phyloP scores from a whole-genome alignment of 805 yeast genomes.

The Wickerhamomyces ciferrii region DNA sequence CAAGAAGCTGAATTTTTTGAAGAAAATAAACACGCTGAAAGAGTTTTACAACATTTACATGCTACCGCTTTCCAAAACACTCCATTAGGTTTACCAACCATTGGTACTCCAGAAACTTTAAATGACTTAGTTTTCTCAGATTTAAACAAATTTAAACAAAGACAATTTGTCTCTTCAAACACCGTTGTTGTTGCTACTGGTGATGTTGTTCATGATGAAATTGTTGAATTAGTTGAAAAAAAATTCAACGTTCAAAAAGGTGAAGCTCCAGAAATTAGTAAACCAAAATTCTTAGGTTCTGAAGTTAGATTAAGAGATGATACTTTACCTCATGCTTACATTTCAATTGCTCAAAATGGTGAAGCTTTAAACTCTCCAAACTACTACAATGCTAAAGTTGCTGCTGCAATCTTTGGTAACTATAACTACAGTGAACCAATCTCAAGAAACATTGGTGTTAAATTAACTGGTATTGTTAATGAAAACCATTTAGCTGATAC shows the following conservation, averaged over 20 bases:
- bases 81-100: slow-evolving; percentile 69
- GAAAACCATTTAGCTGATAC: slow-evolving; percentile 71
- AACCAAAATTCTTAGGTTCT: slow-evolving; percentile 74
- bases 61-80: slow-evolving; percentile 86
- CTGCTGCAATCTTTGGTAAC: slow-evolving; percentile 56
- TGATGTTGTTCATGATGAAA: slow-evolving; percentile 62
- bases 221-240: slow-evolving; percentile 61
- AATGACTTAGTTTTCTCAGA: slow-evolving; percentile 54
- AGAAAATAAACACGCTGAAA: slow-evolving; percentile 44
- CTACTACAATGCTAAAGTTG: slow-evolving; percentile 69
- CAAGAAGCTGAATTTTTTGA: slow-evolving; percentile 51
- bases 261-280: slow-evolving; percentile 39
- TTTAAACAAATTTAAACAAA: slow-evolving; percentile 47
- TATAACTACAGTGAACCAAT: slow-evolving; percentile 50
- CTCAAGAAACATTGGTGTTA: slow-evolving; percentile 58
- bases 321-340: slow-evolving; percentile 75
- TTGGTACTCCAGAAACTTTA: slow-evolving; percentile 68
- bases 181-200: slow-evolving; percentile 69
- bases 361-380: slow-evolving; percentile 59
- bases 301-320: slow-evolving; percentile 88
- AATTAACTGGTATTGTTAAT: slow-evolving; percentile 61
- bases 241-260: slow-evolving; percentile 46
- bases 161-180: slow-evolving; percentile 57
- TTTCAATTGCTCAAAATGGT: slow-evolving; percentile 71
- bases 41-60: slow-evolving; percentile 68